A percentile compares a stretch with the other conserved stretches of the same genome.
These are phyloP conservation scores for Colletotrichum euphorbiae DNA, from an alignment of 2,329 filamentous ascomycete genomes.

Conservation along the genomic window DNA sequence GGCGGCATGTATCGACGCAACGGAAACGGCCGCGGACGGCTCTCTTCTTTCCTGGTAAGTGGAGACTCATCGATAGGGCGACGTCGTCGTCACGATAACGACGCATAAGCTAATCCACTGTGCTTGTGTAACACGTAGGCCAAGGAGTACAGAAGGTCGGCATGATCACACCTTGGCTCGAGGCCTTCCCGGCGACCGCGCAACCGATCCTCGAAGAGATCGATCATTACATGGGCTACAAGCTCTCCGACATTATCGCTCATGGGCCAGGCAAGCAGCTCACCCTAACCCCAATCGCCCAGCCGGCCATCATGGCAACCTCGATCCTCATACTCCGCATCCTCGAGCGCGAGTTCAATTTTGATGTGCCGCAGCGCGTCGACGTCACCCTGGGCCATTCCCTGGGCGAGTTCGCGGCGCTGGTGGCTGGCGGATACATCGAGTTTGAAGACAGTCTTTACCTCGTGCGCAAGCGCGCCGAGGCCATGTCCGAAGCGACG, in stretches of 20 bases:
- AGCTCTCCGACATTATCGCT: constrained; percentile 82
- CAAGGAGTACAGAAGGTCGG: constrained; percentile 91
- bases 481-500: constrained; percentile 85
- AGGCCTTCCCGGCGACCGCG: constrained; percentile 84
- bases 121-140: constrained; percentile 59
- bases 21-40: constrained; percentile 61
- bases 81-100: neutral
- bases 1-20: constrained; percentile 49
- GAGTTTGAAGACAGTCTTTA: constrained; percentile 81
- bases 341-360: constrained; percentile 86
- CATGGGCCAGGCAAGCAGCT: constrained; percentile 81
- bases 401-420: constrained; percentile 90
- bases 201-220: constrained; percentile 86
- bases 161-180: constrained; percentile 88
- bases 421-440: constrained; percentile 87
- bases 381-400: constrained; percentile 92
- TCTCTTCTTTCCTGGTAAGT: constrained; percentile 69
- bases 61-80: neutral
- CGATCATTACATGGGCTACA: constrained; percentile 79
- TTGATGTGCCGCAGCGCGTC: constrained; percentile 75
- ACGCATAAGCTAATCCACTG: neutral
- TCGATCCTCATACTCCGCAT: constrained; percentile 90
- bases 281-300: constrained; percentile 86
- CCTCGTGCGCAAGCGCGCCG: constrained; percentile 81
- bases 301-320: constrained; percentile 96